Base-by-base conservation (phyloP, 73 alveolate genomes). In the Paramecium sonneborni region DNA sequence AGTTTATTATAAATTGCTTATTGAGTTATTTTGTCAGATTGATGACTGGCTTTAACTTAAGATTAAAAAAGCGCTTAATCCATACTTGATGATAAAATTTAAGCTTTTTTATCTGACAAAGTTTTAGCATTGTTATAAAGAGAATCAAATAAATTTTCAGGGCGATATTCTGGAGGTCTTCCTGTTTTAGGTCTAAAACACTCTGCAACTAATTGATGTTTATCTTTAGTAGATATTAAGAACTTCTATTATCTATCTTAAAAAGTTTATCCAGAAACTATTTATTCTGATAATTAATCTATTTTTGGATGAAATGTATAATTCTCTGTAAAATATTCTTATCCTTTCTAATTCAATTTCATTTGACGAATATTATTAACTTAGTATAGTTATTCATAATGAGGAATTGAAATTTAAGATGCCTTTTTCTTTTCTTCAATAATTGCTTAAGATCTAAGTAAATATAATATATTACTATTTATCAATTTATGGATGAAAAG, bases 261-360 rank as follows among this genome's bases (percentile, higher is more conserved):
- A 44, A 79, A 79, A 10, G 74, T 20, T 21, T 37, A 18, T 43
- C 90, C 90, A 21, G 46, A 41, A 18, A 79, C 74, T 10, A 79
- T 20, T 79, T 79, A n/a, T 43, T 79, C 69, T 30, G 90, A 79
- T 12, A 24, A 9, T 23, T 39, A 38, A 23, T 79, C 90, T 2
- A 79, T 79, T 79, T 79, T 79, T 15, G 90, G 90, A 38, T 79
- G 90, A 30, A 79, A 79, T 43, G 90, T 39, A 79, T 79, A 26
- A 0, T 21, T 30, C 41, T 79, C 41, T 10, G 43, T 20, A 24
- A 79, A 79, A 1, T 43, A 41, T 43, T 39, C 39, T 21, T 79
- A 4, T 14, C 15, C 90, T 62, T 20, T 23, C 12, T 79, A 20
- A 20, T 44, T 23, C 30, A 79, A 23, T 24, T 44, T 79, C 0